These are phyloP conservation scores for Eucommia ulmoides DNA, from an alignment of 257 asterid genomes.

Conservation along the genomic window DNA sequence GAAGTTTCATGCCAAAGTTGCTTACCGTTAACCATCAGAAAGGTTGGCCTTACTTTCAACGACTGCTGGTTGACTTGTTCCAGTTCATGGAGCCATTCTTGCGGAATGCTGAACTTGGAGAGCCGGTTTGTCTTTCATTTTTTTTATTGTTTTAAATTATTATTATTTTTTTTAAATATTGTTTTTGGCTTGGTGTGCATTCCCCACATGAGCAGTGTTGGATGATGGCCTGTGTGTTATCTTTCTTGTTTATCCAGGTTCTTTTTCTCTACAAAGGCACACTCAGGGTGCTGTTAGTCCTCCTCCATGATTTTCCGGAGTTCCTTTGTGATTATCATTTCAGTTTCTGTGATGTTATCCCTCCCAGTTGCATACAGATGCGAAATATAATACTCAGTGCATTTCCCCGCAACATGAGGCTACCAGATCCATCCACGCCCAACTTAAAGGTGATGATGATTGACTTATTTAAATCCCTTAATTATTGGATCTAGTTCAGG, in stretches of 20 bases:
- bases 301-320: conserved; percentile 96
- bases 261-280: conserved; percentile 88
- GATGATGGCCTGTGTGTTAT: too few relatives aligned
- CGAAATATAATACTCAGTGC: conserved; percentile 93
- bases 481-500: not conserved
- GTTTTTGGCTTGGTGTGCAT: too few relatives aligned
- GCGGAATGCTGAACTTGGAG: conserved; percentile 87
- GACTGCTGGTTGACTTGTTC: conserved; percentile 75
- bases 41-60: conserved; percentile 93
- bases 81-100: conserved; percentile 96
- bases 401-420: conserved; percentile 96
- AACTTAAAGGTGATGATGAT: conserved; percentile 53
- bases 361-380: conserved; percentile 97
- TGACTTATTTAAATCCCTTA: not conserved
- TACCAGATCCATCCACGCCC: conserved; percentile 96
- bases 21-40: conserved; percentile 81
- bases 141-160: not conserved
- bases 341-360: conserved; percentile 98
- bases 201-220: too few relatives aligned
- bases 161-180: too few relatives aligned
- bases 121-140: conserved; percentile 49
- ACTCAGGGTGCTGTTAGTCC: conserved; percentile 86
- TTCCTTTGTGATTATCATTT: conserved; percentile 97
- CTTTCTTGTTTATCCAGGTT: conserved; percentile 29
- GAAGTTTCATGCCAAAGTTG: conserved; percentile 95